Evolutionary conservation across 2,329 filamentous ascomycete genomes (phyloP).

Genomic region (Pestalotiopsis sp.): DNA sequence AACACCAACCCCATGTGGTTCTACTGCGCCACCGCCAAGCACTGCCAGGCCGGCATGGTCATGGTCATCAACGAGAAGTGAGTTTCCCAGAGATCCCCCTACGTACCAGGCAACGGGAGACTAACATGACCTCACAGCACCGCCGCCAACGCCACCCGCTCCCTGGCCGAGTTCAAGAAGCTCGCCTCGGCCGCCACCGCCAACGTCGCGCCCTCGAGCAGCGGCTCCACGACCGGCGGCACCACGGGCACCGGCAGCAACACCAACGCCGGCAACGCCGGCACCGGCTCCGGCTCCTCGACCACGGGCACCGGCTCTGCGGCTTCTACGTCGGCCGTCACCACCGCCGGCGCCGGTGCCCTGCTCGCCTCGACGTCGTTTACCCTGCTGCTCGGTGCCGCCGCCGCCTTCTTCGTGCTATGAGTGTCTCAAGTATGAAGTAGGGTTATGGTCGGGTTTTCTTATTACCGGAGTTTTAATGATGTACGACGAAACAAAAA

Average conservation of each 20-base stretch:
- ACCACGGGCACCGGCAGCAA: conserved; percentile 17
- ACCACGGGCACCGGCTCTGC: conserved; percentile 6
- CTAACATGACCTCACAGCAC: conserved; percentile 33
- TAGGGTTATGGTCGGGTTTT: background rate
- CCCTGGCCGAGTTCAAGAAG: conserved; percentile 49
- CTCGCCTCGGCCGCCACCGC: conserved; percentile 34
- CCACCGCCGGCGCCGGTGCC: conserved; percentile 19
- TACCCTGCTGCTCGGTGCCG: conserved; percentile 37
- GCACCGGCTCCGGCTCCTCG: conserved; percentile 11
- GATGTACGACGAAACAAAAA: too few species aligned
- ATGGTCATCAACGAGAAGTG: conserved; percentile 77
- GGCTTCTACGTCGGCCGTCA: conserved; percentile 5
- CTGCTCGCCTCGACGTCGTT: conserved; percentile 24
- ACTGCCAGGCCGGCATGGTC: conserved; percentile 75
- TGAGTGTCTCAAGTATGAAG: conserved; percentile 14
- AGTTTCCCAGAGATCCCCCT: conserved; percentile 28
- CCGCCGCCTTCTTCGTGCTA: conserved; percentile 42
- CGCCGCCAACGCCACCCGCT: conserved; percentile 50
- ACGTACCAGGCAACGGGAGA: too few species aligned
- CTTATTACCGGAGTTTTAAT: background rate
- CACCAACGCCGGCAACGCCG: conserved; percentile 22
- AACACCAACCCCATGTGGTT: conserved; percentile 73
- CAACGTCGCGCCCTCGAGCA: conserved; percentile 28
- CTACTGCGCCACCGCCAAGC: conserved; percentile 72
- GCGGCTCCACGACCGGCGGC: conserved; percentile 13